Base-by-base conservation (phyloP, 2,329 filamentous ascomycete species). In the Verticillium isaacii region DNA sequence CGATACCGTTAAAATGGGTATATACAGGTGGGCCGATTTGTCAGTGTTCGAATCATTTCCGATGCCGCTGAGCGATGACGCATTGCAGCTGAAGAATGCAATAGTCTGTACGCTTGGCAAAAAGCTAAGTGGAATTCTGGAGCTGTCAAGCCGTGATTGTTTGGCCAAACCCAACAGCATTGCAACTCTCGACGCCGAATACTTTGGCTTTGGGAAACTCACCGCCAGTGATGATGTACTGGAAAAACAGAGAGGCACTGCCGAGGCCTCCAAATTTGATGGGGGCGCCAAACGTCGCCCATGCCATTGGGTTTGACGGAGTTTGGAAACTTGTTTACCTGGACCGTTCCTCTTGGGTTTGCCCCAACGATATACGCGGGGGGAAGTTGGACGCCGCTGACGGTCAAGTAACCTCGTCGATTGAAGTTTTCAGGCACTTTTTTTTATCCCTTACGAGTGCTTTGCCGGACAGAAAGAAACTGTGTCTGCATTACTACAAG, bases 361-460 rank as follows among this genome's bases (percentile, higher is more conserved):
- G 71, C 62, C 71, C 69, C 29, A 60, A 58, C 7, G 62, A 66
- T 59, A 65, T 71, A 17, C 15, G 29, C 7, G 2, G 23, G 25
- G 17, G 45, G 15, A 2, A 36, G 7, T 32, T n/a, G 1, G 11
- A 4, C 29, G 14, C 5, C 32, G 23, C 6, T 29, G 57, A 64
- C 45, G 14, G 15, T 8, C 32, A 36, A n/a, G 32, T 17, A 12
- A 3, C n/a, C 11, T 1, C 32, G 8, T 5, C 55, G n/a, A 12
- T 65, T 15, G 65, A 61, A 32, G 69, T 67, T 61, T 61, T 60
- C 32, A 61, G 71, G 23, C 72, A 74, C 60, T 74, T 73, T 60
- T 73, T 60, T 73, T 72, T 57, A 65, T 73, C 32, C 72, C 72
- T 25, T 68, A 69, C 50, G 71, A 72, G 60, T 74, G 72, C 72